phyloP scores from a whole-genome alignment of 805 yeast species.

The Candida cerambycidarum region DNA sequence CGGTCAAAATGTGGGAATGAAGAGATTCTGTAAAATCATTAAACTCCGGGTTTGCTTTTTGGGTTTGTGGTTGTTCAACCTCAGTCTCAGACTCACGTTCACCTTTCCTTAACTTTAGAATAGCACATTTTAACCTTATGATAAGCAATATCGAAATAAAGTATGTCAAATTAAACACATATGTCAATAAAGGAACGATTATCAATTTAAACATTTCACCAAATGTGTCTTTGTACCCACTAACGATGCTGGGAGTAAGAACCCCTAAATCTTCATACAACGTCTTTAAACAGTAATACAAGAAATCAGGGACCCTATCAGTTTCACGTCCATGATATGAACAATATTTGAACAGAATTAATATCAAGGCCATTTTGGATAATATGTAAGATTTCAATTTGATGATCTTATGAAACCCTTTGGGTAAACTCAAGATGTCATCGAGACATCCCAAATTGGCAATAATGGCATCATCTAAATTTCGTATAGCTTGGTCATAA shows the following conservation, averaged over 20 bases:
- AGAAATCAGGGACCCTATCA: constrained; percentile 5
- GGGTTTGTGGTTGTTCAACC: not conserved
- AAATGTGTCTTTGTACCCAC: not conserved
- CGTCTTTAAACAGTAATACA: not conserved
- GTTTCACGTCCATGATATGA: not conserved
- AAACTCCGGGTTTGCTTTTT: not conserved
- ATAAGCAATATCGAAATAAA: not conserved
- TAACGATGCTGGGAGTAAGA: constrained; percentile 1
- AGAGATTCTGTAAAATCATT: no score
- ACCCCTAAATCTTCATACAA: constrained; percentile 4
- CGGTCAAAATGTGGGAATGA: no score
- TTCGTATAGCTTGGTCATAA: not conserved
- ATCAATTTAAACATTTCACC: constrained; percentile 9
- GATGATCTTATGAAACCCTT: constrained; percentile 7
- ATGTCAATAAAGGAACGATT: constrained; percentile 6
- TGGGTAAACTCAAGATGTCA: not conserved
- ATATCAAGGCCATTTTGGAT: constrained; percentile 2
- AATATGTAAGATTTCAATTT: constrained; percentile 2
- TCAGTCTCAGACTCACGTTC: not conserved
- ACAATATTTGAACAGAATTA: constrained; percentile 4
- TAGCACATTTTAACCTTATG: constrained; percentile 10
- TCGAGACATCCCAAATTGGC: not conserved
- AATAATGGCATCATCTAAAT: not conserved
- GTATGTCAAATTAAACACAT: constrained; percentile 6
- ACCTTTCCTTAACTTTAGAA: not conserved